Conservation (phyloP, 2,329 filamentous ascomycete species). For the Akanthomyces lecanii region DNA sequence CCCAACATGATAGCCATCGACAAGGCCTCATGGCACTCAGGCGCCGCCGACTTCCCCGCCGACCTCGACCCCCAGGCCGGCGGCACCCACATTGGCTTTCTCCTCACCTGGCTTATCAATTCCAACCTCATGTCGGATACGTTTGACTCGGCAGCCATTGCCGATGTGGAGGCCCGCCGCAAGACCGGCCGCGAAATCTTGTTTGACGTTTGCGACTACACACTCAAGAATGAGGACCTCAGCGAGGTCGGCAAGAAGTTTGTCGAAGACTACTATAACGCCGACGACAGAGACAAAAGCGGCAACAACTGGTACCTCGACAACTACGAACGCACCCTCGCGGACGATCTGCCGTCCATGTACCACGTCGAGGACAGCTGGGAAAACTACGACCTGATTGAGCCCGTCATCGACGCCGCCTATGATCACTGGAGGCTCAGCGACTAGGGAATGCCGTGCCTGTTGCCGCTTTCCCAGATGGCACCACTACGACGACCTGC, state of each 20-base stretch:
- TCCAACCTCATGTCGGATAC: neutral
- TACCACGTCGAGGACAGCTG: neutral
- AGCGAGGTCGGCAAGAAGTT: neutral
- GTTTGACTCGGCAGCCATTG: neutral
- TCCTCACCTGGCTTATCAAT: constrained; percentile 1
- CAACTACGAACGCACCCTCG: neutral
- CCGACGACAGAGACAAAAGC: neutral
- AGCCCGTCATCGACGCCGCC: constrained; percentile 1
- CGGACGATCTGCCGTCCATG: neutral
- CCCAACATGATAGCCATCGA: neutral
- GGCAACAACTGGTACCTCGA: neutral
- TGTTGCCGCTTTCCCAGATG: neutral
- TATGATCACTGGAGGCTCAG: neutral
- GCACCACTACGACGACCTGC: neutral
- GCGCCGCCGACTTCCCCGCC: neutral
- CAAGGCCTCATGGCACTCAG: neutral
- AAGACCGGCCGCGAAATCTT: neutral
- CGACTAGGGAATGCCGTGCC: too few species aligned
- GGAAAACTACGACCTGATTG: constrained; percentile 7
- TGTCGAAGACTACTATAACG: neutral
- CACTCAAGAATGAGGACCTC: neutral
- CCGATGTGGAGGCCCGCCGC: too few species aligned
- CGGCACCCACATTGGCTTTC: constrained; percentile 6
- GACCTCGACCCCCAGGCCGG: neutral
- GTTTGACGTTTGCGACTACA: neutral